A percentile compares a stretch with the other conserved stretches of the same genome.
These are phyloP conservation scores for Scheffersomyces spartinae DNA, from an alignment of 805 yeast species.

Conservation along the genomic window DNA sequence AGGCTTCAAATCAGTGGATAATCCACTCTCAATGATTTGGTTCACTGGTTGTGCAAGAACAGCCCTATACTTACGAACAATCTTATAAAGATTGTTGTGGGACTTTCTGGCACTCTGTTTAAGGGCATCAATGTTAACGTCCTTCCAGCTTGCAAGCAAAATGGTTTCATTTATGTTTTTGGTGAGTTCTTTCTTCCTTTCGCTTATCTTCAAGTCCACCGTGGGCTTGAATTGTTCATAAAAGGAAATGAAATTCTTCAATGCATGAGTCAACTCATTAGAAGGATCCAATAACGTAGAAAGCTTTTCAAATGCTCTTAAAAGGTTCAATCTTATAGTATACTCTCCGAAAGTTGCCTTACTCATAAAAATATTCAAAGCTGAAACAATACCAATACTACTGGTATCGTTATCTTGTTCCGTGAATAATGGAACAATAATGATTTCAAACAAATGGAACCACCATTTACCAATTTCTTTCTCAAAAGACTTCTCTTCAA, in stretches of 20 bases:
- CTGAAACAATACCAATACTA: slow-evolving; percentile 25
- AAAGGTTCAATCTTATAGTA: slow-evolving; percentile 41
- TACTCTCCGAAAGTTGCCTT: slow-evolving; percentile 73
- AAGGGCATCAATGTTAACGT: slow-evolving; percentile 84
- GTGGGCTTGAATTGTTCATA: slow-evolving; percentile 52
- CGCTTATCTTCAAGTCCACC: slow-evolving; percentile 34
- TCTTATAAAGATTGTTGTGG: slow-evolving; percentile 72
- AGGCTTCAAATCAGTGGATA: slow-evolving; percentile 12
- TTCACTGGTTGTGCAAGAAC: slow-evolving; percentile 41
- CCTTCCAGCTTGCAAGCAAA: slow-evolving; percentile 92
- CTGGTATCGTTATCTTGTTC: slow-evolving; percentile 14
- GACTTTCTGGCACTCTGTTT: slow-evolving; percentile 90
- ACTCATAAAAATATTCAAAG: slow-evolving; percentile 65
- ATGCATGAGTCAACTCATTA: slow-evolving; percentile 20
- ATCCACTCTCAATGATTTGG: slow-evolving; percentile 49
- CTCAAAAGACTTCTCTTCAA: slow-evolving; percentile 43
- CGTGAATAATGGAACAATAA: slow-evolving; percentile 42
- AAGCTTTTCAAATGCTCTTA: slow-evolving; percentile 57
- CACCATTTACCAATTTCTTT: slow-evolving; percentile 70
- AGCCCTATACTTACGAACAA: slow-evolving; percentile 71
- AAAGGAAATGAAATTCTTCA: slow-evolving; percentile 48
- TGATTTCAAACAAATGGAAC: slow-evolving; percentile 78
- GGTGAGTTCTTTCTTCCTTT: slow-evolving; percentile 44
- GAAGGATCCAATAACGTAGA: slow-evolving; percentile 17
- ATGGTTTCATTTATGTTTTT: slow-evolving; percentile 81